Evolutionary conservation across 225 moss, liverwort and hornwort genomes (phyloP).

Genomic region (Marchantia polymorpha): DNA sequence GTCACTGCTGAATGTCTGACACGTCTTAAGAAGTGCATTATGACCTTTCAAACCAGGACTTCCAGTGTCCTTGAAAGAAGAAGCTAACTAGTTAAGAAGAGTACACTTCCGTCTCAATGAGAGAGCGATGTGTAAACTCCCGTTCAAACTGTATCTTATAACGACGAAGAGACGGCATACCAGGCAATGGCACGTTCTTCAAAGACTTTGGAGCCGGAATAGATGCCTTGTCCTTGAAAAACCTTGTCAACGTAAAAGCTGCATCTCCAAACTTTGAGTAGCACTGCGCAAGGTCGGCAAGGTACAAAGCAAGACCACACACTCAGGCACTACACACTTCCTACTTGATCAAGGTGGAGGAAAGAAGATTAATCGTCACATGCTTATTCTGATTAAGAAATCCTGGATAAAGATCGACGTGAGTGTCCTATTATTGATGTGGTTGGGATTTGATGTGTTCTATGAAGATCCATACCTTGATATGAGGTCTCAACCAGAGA

Average conservation of each 20-base stretch:
- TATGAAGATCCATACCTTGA: conserved; percentile 49
- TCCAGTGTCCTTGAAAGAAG: not conserved
- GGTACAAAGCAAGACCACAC: not conserved
- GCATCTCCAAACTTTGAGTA: conserved; percentile 97
- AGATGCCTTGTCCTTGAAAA: conserved; percentile 73
- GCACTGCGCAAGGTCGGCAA: conserved; percentile 44
- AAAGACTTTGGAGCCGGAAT: conserved; percentile 32
- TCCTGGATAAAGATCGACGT: not conserved
- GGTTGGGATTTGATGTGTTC: not conserved
- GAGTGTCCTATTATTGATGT: not conserved
- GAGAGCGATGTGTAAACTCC: not conserved
- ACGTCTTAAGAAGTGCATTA: too few relatives aligned
- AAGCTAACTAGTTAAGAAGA: not conserved
- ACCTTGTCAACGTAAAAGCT: conserved; percentile 77
- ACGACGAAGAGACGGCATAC: not conserved
- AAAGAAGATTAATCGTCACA: not conserved
- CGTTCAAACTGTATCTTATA: not conserved
- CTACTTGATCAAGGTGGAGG: not conserved
- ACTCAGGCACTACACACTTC: not conserved
- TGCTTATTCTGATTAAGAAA: not conserved
- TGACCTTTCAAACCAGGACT: not conserved
- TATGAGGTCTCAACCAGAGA: conserved; percentile 92
- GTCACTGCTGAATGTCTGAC: too few relatives aligned
- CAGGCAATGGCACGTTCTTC: not conserved
- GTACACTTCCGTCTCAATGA: not conserved